phyloP scores from a whole-genome alignment of 768 basidiomycete species.

The Amyloporia xantha region DNA sequence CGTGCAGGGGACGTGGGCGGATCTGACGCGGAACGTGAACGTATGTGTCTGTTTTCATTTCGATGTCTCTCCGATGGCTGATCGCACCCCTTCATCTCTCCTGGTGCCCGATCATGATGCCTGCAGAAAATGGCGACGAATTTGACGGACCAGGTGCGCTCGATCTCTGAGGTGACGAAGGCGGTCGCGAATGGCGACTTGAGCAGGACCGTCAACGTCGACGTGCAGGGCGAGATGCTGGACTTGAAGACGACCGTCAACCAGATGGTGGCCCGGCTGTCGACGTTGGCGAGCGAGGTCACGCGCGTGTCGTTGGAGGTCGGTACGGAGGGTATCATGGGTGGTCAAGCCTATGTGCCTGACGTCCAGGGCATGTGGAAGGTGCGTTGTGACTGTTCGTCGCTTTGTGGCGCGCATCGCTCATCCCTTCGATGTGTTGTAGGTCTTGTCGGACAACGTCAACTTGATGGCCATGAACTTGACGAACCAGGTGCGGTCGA shows the following conservation, averaged over 20 bases:
- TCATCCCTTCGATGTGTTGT: background rate
- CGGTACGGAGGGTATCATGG: slow-evolving; percentile 88
- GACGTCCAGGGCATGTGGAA: slow-evolving; percentile 96
- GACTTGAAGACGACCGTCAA: slow-evolving; percentile 78
- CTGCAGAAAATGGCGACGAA: slow-evolving; percentile 81
- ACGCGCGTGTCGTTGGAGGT: slow-evolving; percentile 89
- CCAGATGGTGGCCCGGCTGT: slow-evolving; percentile 68
- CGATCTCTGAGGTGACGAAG: slow-evolving; percentile 81
- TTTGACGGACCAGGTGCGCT: slow-evolving; percentile 80
- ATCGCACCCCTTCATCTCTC: background rate
- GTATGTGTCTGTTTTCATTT: slow-evolving; percentile 29
- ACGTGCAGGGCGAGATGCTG: slow-evolving; percentile 92
- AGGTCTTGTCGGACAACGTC: slow-evolving; percentile 71
- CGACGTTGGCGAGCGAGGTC: slow-evolving; percentile 75
- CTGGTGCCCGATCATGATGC: background rate
- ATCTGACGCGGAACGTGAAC: slow-evolving; percentile 86
- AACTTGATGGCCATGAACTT: slow-evolving; percentile 88
- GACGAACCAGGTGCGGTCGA: slow-evolving; percentile 88
- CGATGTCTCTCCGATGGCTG: background rate
- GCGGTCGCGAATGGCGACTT: slow-evolving; percentile 81
- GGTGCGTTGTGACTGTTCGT: slow-evolving; percentile 31
- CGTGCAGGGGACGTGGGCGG: slow-evolving; percentile 91
- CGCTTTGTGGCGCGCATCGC: background rate
- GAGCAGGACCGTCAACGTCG: slow-evolving; percentile 78
- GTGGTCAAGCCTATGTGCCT: slow-evolving; percentile 88